Evolutionary conservation across 1,139 yeast species (phyloP), one percentile per base, ranked within the genome.

Genomic region (Pichia cactophila): DNA sequence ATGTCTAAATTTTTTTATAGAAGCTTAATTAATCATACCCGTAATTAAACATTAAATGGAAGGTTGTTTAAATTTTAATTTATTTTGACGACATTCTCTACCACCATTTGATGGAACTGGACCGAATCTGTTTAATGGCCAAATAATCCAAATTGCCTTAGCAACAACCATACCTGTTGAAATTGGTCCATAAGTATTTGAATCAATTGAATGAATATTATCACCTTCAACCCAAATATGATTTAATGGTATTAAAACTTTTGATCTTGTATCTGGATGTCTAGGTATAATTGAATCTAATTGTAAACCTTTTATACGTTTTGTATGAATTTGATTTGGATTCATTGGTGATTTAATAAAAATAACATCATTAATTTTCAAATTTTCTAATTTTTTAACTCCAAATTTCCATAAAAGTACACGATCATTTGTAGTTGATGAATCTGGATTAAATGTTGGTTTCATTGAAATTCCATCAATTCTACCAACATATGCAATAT

Each of bases 221-320:
- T 90, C 97, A 4, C 97, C 97, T 65, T 90, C 97, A 0, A 89
- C 89, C 97, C 97, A 90, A 12, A 87, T 60, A 63, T 90, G 97
- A 59, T 82, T 84, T 50, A 86, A 67, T 4, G 96, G 96, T 2
- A 90, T 69, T 28, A 68, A 68, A 9, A 83, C 81, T 42, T 71
- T 69, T 2, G 73, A 69, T 59, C 80, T 76, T 1, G 95, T 92
- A 61, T 85, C 87, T 20, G 81, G 81, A 33, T 75, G 69, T 50
- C 83, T 71, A 1, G 95, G 80, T 26, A 66, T 61, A 0, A 89
- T 50, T 79, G 88, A 1, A 80, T 60, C 1, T 14, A 48, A 45
- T 16, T 43, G 44, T 20, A 49, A n/a, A n/a, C 85, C 97, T 54
- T 83, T 76, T 9, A 90, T 76, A 44, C 97, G 68, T 66, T 90